These are phyloP conservation scores for Aspergillus viridinutans DNA, from an alignment of 2,329 filamentous ascomycete species.

Conservation along the genomic window DNA sequence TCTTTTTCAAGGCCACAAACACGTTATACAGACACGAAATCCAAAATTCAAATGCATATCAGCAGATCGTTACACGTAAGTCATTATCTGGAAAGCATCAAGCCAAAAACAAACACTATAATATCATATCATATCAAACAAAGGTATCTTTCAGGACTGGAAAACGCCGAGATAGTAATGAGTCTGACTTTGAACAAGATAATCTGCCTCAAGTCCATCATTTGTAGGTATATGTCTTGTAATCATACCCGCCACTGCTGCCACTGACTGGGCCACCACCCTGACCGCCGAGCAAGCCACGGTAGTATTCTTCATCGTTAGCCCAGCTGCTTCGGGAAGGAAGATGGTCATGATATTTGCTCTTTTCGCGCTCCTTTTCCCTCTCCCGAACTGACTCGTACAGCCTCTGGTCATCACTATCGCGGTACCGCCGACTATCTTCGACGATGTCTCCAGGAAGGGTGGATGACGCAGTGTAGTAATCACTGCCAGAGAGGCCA, in stretches of 20 bases:
- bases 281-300: slow-evolving; percentile 28
- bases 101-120: not conserved
- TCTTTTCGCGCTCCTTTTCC: slow-evolving; percentile 27
- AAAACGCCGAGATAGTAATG: not conserved
- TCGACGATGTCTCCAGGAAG: slow-evolving; percentile 21
- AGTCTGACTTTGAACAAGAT: not conserved
- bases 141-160: not conserved
- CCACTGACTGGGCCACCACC: slow-evolving; percentile 20
- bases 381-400: slow-evolving; percentile 26
- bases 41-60: not conserved
- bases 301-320: slow-evolving; percentile 39
- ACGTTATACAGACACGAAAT: not conserved
- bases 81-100: not conserved
- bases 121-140: not conserved
- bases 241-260: slow-evolving; percentile 19
- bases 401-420: slow-evolving; percentile 19
- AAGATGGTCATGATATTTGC: slow-evolving; percentile 22
- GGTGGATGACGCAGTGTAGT: slow-evolving; percentile 23
- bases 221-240: slow-evolving; percentile 25
- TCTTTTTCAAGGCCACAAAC: not conserved
- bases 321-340: slow-evolving; percentile 24
- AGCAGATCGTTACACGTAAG: slow-evolving; percentile 1
- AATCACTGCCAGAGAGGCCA: slow-evolving; percentile 18
- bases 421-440: slow-evolving; percentile 24
- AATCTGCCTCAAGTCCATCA: slow-evolving; percentile 7